Conservation (phyloP, 768 basidiomycete species). For the Tricholoma terreum region DNA sequence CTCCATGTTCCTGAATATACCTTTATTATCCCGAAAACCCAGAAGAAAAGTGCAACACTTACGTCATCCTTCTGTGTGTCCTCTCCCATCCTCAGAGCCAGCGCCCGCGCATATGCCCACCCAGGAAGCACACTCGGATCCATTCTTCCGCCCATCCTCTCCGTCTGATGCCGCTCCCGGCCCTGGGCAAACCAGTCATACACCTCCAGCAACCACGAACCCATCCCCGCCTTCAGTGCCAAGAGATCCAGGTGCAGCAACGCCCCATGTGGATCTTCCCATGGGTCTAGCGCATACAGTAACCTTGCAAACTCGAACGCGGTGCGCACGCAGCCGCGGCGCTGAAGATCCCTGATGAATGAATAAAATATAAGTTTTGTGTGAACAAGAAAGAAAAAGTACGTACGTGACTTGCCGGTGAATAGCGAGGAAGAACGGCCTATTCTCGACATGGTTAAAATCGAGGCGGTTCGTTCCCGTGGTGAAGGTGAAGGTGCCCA, state of each 20-base stretch:
- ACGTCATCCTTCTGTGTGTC: conserved; percentile 42
- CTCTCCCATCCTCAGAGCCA: conserved; percentile 59
- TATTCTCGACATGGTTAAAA: conserved; percentile 87
- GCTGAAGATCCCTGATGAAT: conserved; percentile 67
- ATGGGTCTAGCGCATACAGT: conserved; percentile 80
- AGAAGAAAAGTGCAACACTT: neutral
- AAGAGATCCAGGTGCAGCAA: conserved; percentile 83
- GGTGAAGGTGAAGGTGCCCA: conserved; percentile 84
- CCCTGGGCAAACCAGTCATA: conserved; percentile 45
- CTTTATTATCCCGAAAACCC: neutral
- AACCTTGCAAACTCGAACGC: conserved; percentile 91
- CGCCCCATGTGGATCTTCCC: conserved; percentile 85
- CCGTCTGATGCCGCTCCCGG: conserved; percentile 12
- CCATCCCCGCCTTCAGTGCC: conserved; percentile 76
- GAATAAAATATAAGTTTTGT: neutral
- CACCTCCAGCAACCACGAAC: conserved; percentile 75
- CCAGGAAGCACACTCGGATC: conserved; percentile 71
- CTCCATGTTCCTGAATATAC: conserved; percentile 43
- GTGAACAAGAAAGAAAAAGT: neutral
- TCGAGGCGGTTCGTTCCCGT: conserved; percentile 80
- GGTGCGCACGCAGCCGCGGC: conserved; percentile 86
- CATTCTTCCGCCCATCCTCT: conserved; percentile 26
- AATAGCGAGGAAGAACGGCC: conserved; percentile 87
- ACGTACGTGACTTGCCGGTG: conserved; percentile 79
- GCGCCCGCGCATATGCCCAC: conserved; percentile 67